Evolutionary conservation across 2,329 filamentous ascomycete genomes (phyloP), one percentile per base, ranked within the genome.

Genomic region (Penicillium sclerotiorum): DNA sequence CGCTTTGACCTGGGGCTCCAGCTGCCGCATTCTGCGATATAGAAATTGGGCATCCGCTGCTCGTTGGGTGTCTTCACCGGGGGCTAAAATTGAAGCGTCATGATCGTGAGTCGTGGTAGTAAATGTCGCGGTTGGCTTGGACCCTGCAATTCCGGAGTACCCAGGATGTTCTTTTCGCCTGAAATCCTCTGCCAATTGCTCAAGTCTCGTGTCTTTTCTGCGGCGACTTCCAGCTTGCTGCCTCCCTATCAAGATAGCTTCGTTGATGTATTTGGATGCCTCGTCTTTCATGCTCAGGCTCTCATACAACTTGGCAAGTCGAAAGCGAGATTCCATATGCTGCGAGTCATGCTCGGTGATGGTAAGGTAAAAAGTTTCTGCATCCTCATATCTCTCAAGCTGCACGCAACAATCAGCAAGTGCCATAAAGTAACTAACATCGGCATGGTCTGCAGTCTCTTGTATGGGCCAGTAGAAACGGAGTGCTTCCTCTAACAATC

Each of bases 291-390:
- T 83, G 55, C 85, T 85, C 37, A 81, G 81, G 55, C 80, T 84
- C 66, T 95, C 90, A 63, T 95, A 96, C 69, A 96, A 83, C 61
- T 88, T 91, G 11, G 90, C 90, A 8, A 96, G 77, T 60, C 90
- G 84, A 23, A 89, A 84, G 32, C 90, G 86, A 32, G 90, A 89
- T 54, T 91, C 86, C 40, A 93, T 84, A 50, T 87, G 85, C 33
- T 83, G 77, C 37, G 85, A 76, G 55, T 95, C 88, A 51, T 84
- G 80, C 44, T 90, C 83, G 30, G 90, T 84, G 9, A 92, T 84
- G 2, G 83, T 83, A 20, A 90, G 80, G 61, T 92, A 94, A 64
- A 84, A 88, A 56, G 88, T 84, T 62, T 93, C 87, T 0, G 92
- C 91, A 30, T 87, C 83, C 25, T 83, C 77, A 17, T 83, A 78